Base-by-base conservation (phyloP, 2,329 filamentous ascomycete species). In the Microthyrium microscopicum region DNA sequence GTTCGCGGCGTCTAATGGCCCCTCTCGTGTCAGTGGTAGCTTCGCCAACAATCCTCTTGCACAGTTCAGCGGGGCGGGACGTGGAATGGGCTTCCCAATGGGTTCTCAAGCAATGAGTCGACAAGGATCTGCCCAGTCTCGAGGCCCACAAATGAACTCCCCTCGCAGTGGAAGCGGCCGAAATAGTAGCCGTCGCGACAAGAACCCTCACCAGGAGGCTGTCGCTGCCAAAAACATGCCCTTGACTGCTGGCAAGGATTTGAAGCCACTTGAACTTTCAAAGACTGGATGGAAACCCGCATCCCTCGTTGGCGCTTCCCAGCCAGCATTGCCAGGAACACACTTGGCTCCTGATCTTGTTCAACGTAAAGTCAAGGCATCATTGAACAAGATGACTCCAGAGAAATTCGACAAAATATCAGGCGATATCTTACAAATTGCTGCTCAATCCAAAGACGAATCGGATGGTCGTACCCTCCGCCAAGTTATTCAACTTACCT, bases 321-420 rank as follows among this genome's bases (percentile, higher is more conserved):
- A 16, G 13, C 21, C 30, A 12, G 22, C 31, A 13, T n/a, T 39
- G 40, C 60, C 50, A 34, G 46, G 59, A 36, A 62, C 62, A 32
- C 68, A 81, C 46, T 70, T 95, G 61, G 73, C 91, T 43, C 87
- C 89, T 17, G 82, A 87, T 47, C 73, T 89, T 65, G 89, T 98
- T 38, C 89, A 98, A 63, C 77, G 87, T 46, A 98, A 98, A 75
- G 89, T 98, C 54, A 98, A 98, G 75, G 79, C 84, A 42, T 81
- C 81, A 40, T 66, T 98, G 48, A 98, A 98, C 74, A 98, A 98
- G 77, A 95, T 98, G 89, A 95, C 89, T 0, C 89, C 89, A 0
- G 89, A 98, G 61, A 98, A 95, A 53, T 98, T 98, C 48, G 85
- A 93, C 53, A 84, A 77, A 61, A 93, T 98, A 45, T 73, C 89